phyloP scores from a whole-genome alignment of 2,329 filamentous ascomycete genomes.

The Pestalotiopsis fici region DNA sequence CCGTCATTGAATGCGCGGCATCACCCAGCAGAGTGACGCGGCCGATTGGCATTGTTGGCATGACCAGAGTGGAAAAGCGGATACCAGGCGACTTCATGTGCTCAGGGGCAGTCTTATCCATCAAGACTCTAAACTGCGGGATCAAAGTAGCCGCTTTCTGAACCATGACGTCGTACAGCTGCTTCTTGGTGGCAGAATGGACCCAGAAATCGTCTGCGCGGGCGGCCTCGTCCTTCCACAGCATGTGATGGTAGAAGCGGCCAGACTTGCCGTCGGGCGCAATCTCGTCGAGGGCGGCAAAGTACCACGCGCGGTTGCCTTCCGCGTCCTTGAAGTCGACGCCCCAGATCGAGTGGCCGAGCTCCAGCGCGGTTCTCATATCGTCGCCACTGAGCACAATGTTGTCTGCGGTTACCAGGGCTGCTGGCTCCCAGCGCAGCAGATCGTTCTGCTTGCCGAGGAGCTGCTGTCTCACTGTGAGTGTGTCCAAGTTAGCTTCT shows the following conservation, averaged over 20 bases:
- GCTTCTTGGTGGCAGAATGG: slow-evolving; percentile 45
- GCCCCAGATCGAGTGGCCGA: slow-evolving; percentile 23
- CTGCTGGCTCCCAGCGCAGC: neutral
- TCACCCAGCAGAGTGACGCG: slow-evolving; percentile 43
- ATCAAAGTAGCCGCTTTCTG: slow-evolving; percentile 15
- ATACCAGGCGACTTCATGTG: slow-evolving; percentile 9
- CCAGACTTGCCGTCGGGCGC: slow-evolving; percentile 16
- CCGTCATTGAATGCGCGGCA: slow-evolving; percentile 47
- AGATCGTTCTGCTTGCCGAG: neutral
- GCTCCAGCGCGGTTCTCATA: slow-evolving; percentile 24
- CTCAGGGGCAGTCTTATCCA: slow-evolving; percentile 14
- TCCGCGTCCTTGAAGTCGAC: neutral
- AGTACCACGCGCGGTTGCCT: slow-evolving; percentile 11
- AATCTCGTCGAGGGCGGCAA: slow-evolving; percentile 24
- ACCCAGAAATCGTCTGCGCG: slow-evolving; percentile 75
- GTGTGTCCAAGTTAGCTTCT: neutral
- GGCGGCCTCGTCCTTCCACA: slow-evolving; percentile 15
- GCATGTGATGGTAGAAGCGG: slow-evolving; percentile 27
- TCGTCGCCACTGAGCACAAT: slow-evolving; percentile 18
- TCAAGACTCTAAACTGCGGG: slow-evolving; percentile 17
- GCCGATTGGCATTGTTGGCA: slow-evolving; percentile 25
- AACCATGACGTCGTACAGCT: slow-evolving; percentile 49
- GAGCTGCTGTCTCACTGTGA: slow-evolving; percentile 15
- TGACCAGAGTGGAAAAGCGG: slow-evolving; percentile 7
- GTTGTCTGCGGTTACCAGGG: slow-evolving; percentile 20